A percentile compares a stretch with the other conserved stretches of the same genome.
These are phyloP conservation scores for Colletotrichum gigasporum DNA, from an alignment of 2,329 filamentous ascomycete genomes.

Conservation along the genomic window DNA sequence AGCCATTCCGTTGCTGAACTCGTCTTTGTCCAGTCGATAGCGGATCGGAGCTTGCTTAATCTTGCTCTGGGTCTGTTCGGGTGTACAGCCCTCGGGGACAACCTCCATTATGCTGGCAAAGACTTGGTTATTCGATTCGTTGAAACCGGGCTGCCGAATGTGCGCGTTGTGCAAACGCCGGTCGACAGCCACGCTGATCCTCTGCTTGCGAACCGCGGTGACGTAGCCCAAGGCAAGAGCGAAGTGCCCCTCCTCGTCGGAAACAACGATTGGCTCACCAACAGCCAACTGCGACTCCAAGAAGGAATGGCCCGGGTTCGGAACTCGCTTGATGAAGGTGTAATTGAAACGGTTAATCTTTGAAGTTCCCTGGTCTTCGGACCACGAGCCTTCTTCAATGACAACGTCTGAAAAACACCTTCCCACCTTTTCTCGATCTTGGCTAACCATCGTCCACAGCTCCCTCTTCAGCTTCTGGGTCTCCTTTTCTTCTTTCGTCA, in stretches of 20 bases:
- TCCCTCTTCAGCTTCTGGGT: constrained; percentile 87
- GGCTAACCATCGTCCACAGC: constrained; percentile 94
- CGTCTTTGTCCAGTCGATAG: constrained; percentile 95
- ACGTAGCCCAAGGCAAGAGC: constrained; percentile 94
- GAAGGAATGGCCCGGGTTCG: constrained; percentile 77
- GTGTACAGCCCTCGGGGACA: constrained; percentile 61
- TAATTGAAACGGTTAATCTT: constrained; percentile 96
- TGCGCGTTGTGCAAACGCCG: constrained; percentile 88
- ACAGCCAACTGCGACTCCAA: constrained; percentile 86
- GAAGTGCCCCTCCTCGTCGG: constrained; percentile 94
- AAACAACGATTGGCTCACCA: constrained; percentile 95
- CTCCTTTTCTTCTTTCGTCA: constrained; percentile 95
- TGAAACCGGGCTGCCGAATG: constrained; percentile 78
- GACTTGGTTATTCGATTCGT: constrained; percentile 80
- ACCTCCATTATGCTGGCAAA: constrained; percentile 95
- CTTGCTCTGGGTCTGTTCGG: constrained; percentile 61
- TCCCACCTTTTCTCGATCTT: constrained; percentile 86
- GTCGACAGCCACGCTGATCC: constrained; percentile 90
- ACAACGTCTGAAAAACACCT: constrained; percentile 90
- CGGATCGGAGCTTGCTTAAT: constrained; percentile 65
- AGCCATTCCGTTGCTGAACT: constrained; percentile 98
- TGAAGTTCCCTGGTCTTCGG: constrained; percentile 73
- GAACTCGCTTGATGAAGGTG: constrained; percentile 78
- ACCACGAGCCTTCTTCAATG: constrained; percentile 79
- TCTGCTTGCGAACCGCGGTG: constrained; percentile 76